Evolutionary conservation across 2,329 filamentous ascomycete genomes (phyloP), one percentile per base, ranked within the genome.

Genomic region (Tolypocladium nubicola): DNA sequence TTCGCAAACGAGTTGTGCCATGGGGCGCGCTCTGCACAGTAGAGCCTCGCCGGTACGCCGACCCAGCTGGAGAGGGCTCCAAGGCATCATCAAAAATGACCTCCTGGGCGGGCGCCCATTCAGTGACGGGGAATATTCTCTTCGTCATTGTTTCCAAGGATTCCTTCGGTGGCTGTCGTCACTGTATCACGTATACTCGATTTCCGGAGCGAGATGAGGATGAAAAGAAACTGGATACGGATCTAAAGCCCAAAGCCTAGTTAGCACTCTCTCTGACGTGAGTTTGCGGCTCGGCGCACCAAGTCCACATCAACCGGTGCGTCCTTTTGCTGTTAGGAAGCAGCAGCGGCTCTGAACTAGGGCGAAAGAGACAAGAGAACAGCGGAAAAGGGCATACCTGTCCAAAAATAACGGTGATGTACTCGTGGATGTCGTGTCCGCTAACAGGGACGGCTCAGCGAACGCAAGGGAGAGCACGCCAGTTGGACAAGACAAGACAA

Each of bases 71-170:
- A 6, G 33, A n/a, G 4, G 52, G 35, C 21, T 47, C 52, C 13
- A 37, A 8, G 14, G 37, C 89, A 70, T 89, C 53, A 39, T 30
- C 39, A 41, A 47, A 16, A 19, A 53, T 71, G 64, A 76, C 71
- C 63, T 79, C 76, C 61, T 76, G 75, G 55, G 65, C 61, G 26
- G 73, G 67, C 47, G 73, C 70, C 75, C 73, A 76, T 60, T 77
- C 75, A 60, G 67, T 66, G 58, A 75, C 63, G 54, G 71, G 70
- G 60, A 74, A 70, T 59, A 74, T 70, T 62, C 73, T 68, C 60
- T 65, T 68, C 61, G 74, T 67, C 65, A 71, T 71, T 53, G 53
- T 56, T 38, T 43, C 10, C 35, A 52, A 53, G 19, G 8, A 9
- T n/a, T 8, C 39, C 9, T 41, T 26, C 37, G 40, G 30, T 14